Evolutionary conservation across 2,329 filamentous ascomycete genomes (phyloP), one percentile per base, ranked within the genome.

Genomic region (Neonectria neomacrospora): DNA sequence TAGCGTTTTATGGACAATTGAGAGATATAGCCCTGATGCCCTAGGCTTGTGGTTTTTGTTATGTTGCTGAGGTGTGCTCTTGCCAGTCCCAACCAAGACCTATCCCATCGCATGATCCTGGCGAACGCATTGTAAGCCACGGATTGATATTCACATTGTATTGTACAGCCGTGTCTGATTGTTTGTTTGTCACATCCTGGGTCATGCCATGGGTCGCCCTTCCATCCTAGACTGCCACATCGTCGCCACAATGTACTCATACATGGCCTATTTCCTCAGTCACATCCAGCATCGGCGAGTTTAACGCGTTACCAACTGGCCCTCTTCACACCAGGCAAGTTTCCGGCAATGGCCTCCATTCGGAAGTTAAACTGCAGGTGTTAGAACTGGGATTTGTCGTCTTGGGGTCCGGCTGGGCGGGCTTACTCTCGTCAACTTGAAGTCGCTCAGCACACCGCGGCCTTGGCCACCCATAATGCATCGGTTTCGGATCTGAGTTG

Each of bases 401-500:
- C 3, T 54, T 16, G 39, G 22, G 23, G n/a, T 14, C 9, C 30
- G 32, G 34, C 39, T 42, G 50, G 20, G 28, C 11, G 7, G 54
- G 84, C 93, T 77, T 86, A 98, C 95, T 82, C 95, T 87, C 63
- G 91, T 90, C 86, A 99, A 87, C 80, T 94, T 93, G 75, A 99
- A 99, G 76, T 96, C 95, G 61, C 93, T 89, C 69, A 98, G 85
- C n/a, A 99, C 85, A 90, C 94, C 93, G 71, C 93, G 87, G 18
- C 91, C 91, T 78, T 93, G 94, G n/a, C 96, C 96, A 69, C 94
- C 94, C 77, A 95, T 87, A 56, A 97, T 90, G 82, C 96, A 99
- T 71, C 96, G 85, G 81, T 97, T 98, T 79, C 91, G 90, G 78
- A 99, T 94, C 84, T 97, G 94, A 53, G 95, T 97, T 62, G 93